Percentiles rank a stretch among this genome's conserved stretches.
These are phyloP conservation scores for Solanum lycopersicoides DNA, from an alignment of 257 asterid species.

Conservation along the genomic window DNA sequence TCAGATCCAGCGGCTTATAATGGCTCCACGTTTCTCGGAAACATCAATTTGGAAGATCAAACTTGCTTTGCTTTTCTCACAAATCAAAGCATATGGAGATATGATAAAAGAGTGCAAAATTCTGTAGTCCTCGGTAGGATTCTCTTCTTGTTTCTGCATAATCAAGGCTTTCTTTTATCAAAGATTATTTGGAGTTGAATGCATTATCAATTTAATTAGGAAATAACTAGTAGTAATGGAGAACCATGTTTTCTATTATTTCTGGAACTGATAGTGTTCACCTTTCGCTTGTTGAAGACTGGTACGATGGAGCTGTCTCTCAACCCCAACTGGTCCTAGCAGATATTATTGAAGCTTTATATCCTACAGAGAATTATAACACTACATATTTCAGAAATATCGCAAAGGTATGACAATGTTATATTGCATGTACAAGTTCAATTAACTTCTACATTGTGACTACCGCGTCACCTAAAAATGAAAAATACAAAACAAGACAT, in stretches of 20 bases:
- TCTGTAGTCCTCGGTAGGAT: slow-evolving; percentile 50
- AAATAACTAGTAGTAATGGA: neutral
- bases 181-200: neutral
- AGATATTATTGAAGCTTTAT: slow-evolving; percentile 69
- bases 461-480: neutral
- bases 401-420: slow-evolving; percentile 49
- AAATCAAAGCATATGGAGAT: slow-evolving; percentile 86
- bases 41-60: slow-evolving; percentile 53
- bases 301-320: slow-evolving; percentile 88
- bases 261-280: neutral
- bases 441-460: neutral
- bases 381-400: slow-evolving; percentile 68
- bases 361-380: slow-evolving; percentile 57
- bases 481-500: no score
- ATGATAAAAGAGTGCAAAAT: slow-evolving; percentile 60
- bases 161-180: neutral
- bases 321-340: slow-evolving; percentile 87
- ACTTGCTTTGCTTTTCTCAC: slow-evolving; percentile 75
- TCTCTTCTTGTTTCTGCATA: neutral
- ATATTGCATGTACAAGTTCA: neutral
- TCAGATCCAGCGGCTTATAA: slow-evolving; percentile 50
- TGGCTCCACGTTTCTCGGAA: slow-evolving; percentile 53
- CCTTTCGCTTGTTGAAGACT: slow-evolving; percentile 35
- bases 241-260: neutral
- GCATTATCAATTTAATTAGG: neutral